phyloP scores from a whole-genome alignment of 2,329 filamentous ascomycete species.

The Lachnellula occidentalis region DNA sequence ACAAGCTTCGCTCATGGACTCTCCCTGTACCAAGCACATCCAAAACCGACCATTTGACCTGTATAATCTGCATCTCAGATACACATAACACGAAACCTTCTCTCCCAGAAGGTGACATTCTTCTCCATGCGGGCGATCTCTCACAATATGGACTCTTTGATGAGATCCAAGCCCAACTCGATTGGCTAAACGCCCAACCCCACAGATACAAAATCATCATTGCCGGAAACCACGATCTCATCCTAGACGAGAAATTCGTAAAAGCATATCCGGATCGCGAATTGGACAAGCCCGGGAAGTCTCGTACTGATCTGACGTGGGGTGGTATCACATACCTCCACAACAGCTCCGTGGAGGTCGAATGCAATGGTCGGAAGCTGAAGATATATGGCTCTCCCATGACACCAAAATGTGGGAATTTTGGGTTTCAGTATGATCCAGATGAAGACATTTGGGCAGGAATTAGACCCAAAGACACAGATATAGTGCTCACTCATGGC shows the following conservation, averaged over 20 bases:
- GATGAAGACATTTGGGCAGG: conserved; percentile 1
- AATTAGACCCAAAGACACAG: background rate
- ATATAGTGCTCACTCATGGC: conserved; percentile 3
- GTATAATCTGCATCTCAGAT: conserved; percentile 80
- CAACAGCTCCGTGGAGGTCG: background rate
- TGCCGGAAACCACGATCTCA: conserved; percentile 76
- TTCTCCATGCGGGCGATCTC: conserved; percentile 83
- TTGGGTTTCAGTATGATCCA: background rate
- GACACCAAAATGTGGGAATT: conserved; percentile 31
- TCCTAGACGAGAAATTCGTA: conserved; percentile 12
- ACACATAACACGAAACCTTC: conserved; percentile 61
- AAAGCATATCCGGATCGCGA: conserved; percentile 15
- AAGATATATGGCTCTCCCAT: conserved; percentile 45
- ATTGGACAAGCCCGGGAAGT: conserved; percentile 1
- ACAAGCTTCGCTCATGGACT: background rate
- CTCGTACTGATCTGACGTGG: background rate
- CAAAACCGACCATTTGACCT: conserved; percentile 38
- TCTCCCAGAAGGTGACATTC: conserved; percentile 70
- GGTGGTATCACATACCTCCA: background rate
- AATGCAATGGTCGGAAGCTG: conserved; percentile 44
- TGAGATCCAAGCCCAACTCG: conserved; percentile 66
- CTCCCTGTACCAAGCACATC: background rate
- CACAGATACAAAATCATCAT: conserved; percentile 73
- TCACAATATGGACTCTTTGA: conserved; percentile 41
- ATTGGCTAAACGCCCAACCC: conserved; percentile 67